Evolutionary conservation across 768 basidiomycete species (phyloP), one percentile per base, ranked within the genome.

Genomic region (Serendipita indica): DNA sequence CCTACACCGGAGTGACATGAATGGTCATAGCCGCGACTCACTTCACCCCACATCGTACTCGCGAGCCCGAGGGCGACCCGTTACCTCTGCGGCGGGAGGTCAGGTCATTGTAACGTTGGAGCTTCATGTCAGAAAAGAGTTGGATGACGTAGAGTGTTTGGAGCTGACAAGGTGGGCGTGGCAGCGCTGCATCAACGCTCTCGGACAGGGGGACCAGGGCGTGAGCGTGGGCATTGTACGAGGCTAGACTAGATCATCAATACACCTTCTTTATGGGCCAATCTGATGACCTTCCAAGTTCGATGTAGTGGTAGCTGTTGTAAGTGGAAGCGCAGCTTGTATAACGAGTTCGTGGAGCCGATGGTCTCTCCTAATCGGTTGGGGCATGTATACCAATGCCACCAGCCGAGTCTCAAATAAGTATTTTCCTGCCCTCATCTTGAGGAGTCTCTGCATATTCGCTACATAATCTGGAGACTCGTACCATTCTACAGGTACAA

Each of bases 151-250:
- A 25, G 86, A 86, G 45, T 78, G 89, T 46, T 65, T 93, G 49
- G 73, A 71, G 64, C 70, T 92, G 52, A 91, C 87, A 20, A 72
- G 73, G 49, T 89, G 85, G 84, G 83, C 83, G 22, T 83, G 82
- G 76, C 82, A 85, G 66, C 58, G 61, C 16, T 67, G 66, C 61
- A 62, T 62, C 5, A 59, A 59, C 12, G 68, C 67, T 6, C 57
- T 69, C 16, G 65, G 63, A 27, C 54, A 60, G n/a, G 57, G 39
- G 33, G 57, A 58, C 13, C 64, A 57, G n/a, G 63, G 30, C 3
- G 58, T 65, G n/a, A 64, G 63, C n/a, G 60, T 65, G 3, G 59
- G 61, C 22, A 59, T 61, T 20, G 63, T 64, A 18, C 57, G 63
- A n/a, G 41, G 41, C 18, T 43, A 43, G 41, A 43, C n/a, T 43